Evolutionary conservation across 495 filamentous ascomycete species (phyloP).

Genomic region (Hypoxylon crocopeplum): DNA sequence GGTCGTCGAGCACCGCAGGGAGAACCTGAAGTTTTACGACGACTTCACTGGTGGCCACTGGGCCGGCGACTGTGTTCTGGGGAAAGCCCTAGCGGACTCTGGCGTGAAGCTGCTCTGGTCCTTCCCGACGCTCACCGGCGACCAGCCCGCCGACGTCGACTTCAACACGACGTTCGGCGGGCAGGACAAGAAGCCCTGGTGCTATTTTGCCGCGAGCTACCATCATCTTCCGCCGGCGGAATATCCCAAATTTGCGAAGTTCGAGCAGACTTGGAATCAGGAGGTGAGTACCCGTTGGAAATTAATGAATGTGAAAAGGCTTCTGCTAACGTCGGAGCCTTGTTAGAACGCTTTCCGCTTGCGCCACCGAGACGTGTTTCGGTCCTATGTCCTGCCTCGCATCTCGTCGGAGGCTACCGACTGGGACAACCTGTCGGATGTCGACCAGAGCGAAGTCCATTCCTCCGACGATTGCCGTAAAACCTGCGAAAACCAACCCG

Average conservation of each 20-base stretch:
- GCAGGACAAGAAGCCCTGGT: conserved; percentile 55
- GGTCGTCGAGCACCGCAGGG: conserved; percentile 40
- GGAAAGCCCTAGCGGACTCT: conserved; percentile 52
- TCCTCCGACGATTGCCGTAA: conserved; percentile 47
- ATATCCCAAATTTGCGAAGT: conserved; percentile 51
- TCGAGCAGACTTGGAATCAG: conserved; percentile 55
- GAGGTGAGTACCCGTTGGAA: conserved; percentile 43
- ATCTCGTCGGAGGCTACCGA: conserved; percentile 40
- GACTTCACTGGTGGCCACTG: conserved; percentile 51
- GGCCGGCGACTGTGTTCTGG: conserved; percentile 62
- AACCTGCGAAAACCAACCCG: conserved; percentile 45
- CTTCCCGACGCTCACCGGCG: conserved; percentile 51
- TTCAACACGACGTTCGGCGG: conserved; percentile 52
- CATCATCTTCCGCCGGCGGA: conserved; percentile 55
- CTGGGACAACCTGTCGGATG: conserved; percentile 54
- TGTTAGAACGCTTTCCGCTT: conserved; percentile 28
- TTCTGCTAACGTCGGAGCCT: conserved; percentile 17
- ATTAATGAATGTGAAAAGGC: background rate
- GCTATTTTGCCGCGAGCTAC: conserved; percentile 56
- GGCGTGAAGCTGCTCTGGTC: conserved; percentile 52
- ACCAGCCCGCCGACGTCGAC: conserved; percentile 49
- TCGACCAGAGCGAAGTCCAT: conserved; percentile 22
- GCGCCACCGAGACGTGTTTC: conserved; percentile 47
- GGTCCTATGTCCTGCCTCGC: conserved; percentile 42
- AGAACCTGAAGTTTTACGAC: conserved; percentile 37